Percentiles rank a stretch among this genome's conserved stretches.
These are phyloP conservation scores for Crithidia acanthocephali DNA, from an alignment of 208 protist genomes.

Conservation along the genomic window DNA sequence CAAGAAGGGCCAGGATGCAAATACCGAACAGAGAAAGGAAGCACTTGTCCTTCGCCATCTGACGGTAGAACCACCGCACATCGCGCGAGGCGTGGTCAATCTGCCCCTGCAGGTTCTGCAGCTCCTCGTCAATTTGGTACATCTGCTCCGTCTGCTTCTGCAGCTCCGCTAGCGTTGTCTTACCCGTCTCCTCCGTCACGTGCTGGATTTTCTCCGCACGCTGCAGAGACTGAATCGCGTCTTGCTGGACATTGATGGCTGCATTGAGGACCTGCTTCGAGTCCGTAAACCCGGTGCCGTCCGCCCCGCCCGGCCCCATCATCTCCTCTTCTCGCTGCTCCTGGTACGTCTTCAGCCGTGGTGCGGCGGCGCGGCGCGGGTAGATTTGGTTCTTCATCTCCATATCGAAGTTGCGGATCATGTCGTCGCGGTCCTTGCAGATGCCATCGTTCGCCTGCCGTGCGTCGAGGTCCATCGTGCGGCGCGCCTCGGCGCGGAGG, in stretches of 20 bases:
- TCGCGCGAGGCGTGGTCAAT: slow-evolving; percentile 76
- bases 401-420: slow-evolving; percentile 55
- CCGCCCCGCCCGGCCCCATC: slow-evolving; percentile 61
- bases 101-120: slow-evolving; percentile 73
- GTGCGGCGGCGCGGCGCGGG: slow-evolving; percentile 12
- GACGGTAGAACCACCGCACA: slow-evolving; percentile 78
- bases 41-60: slow-evolving; percentile 80
- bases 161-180: slow-evolving; percentile 56
- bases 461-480: slow-evolving; percentile 49
- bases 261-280: slow-evolving; percentile 71
- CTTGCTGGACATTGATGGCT: slow-evolving; percentile 76
- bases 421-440: slow-evolving; percentile 61
- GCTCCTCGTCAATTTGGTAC: slow-evolving; percentile 84
- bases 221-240: slow-evolving; percentile 73
- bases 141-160: slow-evolving; percentile 80
- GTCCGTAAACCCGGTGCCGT: slow-evolving; percentile 73
- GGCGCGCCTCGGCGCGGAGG: slow-evolving; percentile 72
- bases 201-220: slow-evolving; percentile 72
- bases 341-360: slow-evolving; percentile 52
- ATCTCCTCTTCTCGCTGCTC: slow-evolving; percentile 72
- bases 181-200: slow-evolving; percentile 78
- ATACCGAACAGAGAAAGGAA: slow-evolving; percentile 77
- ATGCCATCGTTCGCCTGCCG: slow-evolving; percentile 59
- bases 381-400: slow-evolving; percentile 86
- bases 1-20: slow-evolving; percentile 58